These are phyloP conservation scores for Coccomyxa sp. DNA, from an alignment of 139 green algal species.

Conservation along the genomic window DNA sequence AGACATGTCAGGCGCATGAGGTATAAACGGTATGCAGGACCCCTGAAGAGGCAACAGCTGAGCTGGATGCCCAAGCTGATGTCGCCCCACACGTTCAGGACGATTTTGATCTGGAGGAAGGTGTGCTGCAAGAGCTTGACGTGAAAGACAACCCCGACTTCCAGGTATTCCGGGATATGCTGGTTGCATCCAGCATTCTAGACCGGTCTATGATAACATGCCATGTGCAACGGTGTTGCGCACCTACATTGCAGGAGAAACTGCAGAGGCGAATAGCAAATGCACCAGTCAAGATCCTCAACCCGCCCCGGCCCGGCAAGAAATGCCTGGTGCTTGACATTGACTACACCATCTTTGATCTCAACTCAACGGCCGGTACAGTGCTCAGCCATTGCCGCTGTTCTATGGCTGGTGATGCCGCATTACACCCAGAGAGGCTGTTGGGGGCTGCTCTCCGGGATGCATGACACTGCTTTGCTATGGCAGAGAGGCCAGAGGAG, in stretches of 20 bases:
- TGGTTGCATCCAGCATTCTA: not conserved
- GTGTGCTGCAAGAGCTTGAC: conserved; percentile 32
- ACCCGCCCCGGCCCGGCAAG: conserved; percentile 75
- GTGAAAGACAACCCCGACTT: conserved; percentile 52
- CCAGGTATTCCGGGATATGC: conserved; percentile 21
- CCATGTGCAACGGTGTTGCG: not conserved
- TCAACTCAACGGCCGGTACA: conserved; percentile 19
- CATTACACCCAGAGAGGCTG: not conserved
- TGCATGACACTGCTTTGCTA: not conserved
- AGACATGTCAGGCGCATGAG: not conserved
- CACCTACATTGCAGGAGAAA: conserved; percentile 57
- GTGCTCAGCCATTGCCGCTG: not conserved
- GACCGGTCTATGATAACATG: not conserved
- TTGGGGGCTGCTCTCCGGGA: not conserved
- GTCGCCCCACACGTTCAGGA: conserved; percentile 76
- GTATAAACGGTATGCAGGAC: conserved; percentile 30
- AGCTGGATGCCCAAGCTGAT: conserved; percentile 37
- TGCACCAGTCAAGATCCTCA: conserved; percentile 66
- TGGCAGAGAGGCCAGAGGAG: conserved; percentile 80
- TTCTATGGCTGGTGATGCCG: not conserved
- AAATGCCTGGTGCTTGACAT: conserved; percentile 95
- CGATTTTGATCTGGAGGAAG: conserved; percentile 71
- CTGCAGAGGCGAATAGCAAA: conserved; percentile 47
- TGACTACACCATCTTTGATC: conserved; percentile 81
- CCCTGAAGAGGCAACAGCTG: conserved; percentile 53